A percentile compares a stretch with the other conserved stretches of the same genome.
Conservation (phyloP, 208 protist genomes). For the Crithidia brevicula region DNA sequence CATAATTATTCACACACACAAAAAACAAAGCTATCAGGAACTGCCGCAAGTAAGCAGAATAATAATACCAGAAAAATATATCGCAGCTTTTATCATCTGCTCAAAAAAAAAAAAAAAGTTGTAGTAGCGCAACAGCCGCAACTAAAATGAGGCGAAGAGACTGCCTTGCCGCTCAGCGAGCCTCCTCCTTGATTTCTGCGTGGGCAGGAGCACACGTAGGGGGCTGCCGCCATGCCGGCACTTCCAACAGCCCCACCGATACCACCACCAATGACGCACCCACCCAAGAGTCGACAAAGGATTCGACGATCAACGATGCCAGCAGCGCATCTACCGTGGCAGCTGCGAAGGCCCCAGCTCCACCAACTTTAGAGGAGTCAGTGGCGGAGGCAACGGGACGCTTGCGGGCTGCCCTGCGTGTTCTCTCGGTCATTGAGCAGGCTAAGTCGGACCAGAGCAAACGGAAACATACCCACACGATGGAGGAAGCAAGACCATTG, state of each 20-base stretch:
- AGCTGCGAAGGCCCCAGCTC: neutral
- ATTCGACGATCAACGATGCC: too few species aligned
- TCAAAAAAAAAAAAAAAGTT: neutral
- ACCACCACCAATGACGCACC: too few species aligned
- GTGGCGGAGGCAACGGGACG: slow-evolving; percentile 20
- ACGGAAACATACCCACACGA: neutral
- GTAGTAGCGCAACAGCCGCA: neutral
- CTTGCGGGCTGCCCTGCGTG: slow-evolving; percentile 31
- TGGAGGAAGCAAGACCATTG: neutral
- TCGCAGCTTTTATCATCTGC: neutral
- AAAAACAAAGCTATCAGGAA: too few species aligned
- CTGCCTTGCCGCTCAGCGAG: neutral
- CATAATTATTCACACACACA: too few species aligned
- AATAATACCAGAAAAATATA: too few species aligned
- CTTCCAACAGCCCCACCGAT: too few species aligned
- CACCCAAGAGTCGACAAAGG: too few species aligned
- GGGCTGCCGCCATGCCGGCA: neutral
- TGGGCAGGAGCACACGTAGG: neutral
- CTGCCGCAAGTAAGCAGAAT: too few species aligned
- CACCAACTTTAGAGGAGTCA: slow-evolving; percentile 3
- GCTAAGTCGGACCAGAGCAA: slow-evolving; percentile 26
- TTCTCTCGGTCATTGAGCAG: slow-evolving; percentile 32
- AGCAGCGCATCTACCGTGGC: too few species aligned
- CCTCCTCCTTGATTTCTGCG: neutral
- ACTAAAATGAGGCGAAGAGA: slow-evolving; percentile 4